Conservation (phyloP, 1,284 basidiomycete species). For the Pseudozyma thailandica region DNA sequence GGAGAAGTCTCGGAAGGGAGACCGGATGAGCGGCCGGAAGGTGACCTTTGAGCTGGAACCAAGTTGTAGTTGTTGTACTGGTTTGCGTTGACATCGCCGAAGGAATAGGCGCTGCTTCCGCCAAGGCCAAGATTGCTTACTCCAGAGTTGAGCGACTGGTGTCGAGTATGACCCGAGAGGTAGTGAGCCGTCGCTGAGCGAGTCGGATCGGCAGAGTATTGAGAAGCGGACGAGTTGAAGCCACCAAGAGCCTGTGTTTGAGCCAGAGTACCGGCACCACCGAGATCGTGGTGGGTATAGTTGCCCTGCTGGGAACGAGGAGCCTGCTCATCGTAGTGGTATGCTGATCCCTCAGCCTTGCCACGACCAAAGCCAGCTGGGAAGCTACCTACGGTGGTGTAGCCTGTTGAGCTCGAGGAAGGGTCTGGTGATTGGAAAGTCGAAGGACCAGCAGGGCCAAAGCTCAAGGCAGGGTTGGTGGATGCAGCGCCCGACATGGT, state of each 20-base stretch:
- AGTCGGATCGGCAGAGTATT: conserved; percentile 23
- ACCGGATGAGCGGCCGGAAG: conserved; percentile 21
- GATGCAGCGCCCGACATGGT: conserved; percentile 46
- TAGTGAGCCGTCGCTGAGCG: conserved; percentile 16
- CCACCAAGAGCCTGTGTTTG: conserved; percentile 42
- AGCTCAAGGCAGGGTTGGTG: conserved; percentile 42
- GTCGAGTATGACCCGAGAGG: conserved; percentile 27
- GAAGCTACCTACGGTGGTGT: conserved; percentile 26
- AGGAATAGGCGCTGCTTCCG: conserved; percentile 26
- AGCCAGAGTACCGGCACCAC: conserved; percentile 22
- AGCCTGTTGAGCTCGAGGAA: conserved; percentile 33
- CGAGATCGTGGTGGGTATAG: conserved; percentile 47
- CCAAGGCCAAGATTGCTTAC: conserved; percentile 39
- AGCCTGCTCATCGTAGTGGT: conserved; percentile 45
- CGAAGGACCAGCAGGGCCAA: conserved; percentile 29
- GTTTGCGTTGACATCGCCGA: conserved; percentile 29
- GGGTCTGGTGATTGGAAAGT: conserved; percentile 41
- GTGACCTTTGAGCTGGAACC: conserved; percentile 36
- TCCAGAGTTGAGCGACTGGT: conserved; percentile 42
- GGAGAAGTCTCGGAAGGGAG: conserved; percentile 34
- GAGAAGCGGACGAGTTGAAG: conserved; percentile 31
- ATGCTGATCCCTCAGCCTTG: conserved; percentile 33
- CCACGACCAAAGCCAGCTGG: conserved; percentile 27
- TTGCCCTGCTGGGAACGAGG: conserved; percentile 50
- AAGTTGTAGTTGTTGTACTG: conserved; percentile 50